Percentiles rank a stretch among this genome's conserved stretches.
These are phyloP conservation scores for Theobroma grandiflorum DNA, from an alignment of 441 rosid species.

Conservation along the genomic window DNA sequence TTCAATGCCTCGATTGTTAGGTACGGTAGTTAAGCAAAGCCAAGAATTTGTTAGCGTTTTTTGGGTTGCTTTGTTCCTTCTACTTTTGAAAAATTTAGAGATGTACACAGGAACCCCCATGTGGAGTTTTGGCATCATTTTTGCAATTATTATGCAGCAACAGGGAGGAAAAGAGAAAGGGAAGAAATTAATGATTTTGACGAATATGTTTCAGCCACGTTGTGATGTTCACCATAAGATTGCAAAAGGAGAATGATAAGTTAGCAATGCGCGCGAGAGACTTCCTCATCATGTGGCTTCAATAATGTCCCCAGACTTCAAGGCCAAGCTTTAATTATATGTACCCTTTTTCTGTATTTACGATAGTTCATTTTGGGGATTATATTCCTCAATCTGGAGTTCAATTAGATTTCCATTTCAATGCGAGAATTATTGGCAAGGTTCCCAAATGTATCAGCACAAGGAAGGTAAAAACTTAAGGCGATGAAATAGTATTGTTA, in stretches of 20 bases:
- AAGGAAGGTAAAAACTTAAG: neutral
- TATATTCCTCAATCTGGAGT: neutral
- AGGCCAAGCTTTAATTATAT: constrained; percentile 2
- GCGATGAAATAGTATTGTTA: neutral
- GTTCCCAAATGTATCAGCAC: neutral
- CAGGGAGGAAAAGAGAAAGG: neutral
- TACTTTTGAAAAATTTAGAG: neutral
- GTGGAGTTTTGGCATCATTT: neutral
- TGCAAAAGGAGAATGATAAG: neutral
- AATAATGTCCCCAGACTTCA: neutral
- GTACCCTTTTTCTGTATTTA: neutral
- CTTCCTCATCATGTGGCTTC: neutral
- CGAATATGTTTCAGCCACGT: neutral
- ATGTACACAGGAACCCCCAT: neutral
- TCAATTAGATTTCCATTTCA: neutral
- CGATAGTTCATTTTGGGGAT: neutral
- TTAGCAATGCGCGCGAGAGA: neutral
- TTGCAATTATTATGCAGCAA: neutral
- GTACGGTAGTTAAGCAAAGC: constrained; percentile 10
- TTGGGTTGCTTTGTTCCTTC: neutral
- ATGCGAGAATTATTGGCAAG: neutral
- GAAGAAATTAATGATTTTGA: neutral
- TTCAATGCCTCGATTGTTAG: constrained; percentile 5
- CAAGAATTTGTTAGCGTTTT: too few relatives aligned
- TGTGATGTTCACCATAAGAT: neutral